Evolutionary conservation across 2,329 filamentous ascomycete genomes (phyloP).

Genomic region (Dactylellina parvicollis): DNA sequence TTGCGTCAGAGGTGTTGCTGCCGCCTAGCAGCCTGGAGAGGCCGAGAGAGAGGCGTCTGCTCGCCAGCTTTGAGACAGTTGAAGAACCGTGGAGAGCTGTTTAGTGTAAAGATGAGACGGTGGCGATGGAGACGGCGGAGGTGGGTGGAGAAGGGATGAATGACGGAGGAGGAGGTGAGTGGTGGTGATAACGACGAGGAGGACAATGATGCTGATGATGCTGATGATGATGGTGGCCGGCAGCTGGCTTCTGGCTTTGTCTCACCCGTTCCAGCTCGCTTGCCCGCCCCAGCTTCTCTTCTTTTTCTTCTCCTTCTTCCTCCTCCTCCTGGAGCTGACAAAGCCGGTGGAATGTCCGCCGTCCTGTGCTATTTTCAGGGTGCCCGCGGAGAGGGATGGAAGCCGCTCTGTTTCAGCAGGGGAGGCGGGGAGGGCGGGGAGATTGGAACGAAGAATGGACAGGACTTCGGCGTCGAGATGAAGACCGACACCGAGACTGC

Average conservation of each 20-base stretch:
- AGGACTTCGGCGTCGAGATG: too few species aligned
- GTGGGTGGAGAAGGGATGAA: background rate
- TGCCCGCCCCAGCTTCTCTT: slow-evolving; percentile 20
- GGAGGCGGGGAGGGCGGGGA: too few species aligned
- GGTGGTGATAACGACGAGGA: background rate
- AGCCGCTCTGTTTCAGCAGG: too few species aligned
- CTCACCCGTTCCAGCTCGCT: slow-evolving; percentile 17
- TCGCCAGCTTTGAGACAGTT: slow-evolving; percentile 51
- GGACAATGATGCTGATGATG: background rate
- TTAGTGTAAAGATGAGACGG: background rate
- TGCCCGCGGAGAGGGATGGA: too few species aligned
- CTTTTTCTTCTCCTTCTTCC: too few species aligned
- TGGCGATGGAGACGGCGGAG: background rate
- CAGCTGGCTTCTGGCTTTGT: slow-evolving; percentile 3
- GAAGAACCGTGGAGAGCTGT: slow-evolving; percentile 1
- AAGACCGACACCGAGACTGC: too few species aligned
- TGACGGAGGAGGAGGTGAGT: background rate
- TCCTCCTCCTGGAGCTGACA: too few species aligned
- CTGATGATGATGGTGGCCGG: background rate
- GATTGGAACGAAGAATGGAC: too few species aligned
- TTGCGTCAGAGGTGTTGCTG: slow-evolving; percentile 40
- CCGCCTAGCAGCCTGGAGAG: slow-evolving; percentile 54
- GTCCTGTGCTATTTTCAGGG: too few species aligned
- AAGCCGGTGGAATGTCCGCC: too few species aligned
- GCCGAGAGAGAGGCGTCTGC: slow-evolving; percentile 54